Conservation (phyloP, 2,329 filamentous ascomycete genomes). For the Truncatella angustata region DNA sequence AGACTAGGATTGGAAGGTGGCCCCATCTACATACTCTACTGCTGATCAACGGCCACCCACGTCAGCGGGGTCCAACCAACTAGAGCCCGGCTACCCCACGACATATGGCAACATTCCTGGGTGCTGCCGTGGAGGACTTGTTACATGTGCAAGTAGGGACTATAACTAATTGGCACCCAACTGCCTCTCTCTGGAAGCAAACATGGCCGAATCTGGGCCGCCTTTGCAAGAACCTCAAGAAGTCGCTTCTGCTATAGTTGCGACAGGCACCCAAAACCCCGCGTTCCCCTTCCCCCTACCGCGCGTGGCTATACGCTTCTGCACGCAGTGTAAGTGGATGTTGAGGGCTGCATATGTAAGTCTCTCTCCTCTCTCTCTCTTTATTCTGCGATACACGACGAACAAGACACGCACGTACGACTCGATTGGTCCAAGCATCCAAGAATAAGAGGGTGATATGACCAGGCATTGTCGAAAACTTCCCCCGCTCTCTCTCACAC, state of each 20-base stretch:
- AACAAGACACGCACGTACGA: too few relatives aligned
- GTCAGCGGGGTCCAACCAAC: not conserved
- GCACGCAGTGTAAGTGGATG: conserved; percentile 94
- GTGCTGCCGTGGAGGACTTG: too few relatives aligned
- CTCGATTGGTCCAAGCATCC: too few relatives aligned
- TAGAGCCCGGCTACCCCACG: too few relatives aligned
- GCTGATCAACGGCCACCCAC: not conserved
- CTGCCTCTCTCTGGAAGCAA: not conserved
- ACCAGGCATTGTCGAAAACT: not conserved
- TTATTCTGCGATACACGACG: not conserved
- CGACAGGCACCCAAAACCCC: conserved; percentile 15
- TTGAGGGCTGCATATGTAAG: conserved; percentile 79
- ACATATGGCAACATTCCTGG: too few relatives aligned
- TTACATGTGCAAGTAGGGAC: too few relatives aligned
- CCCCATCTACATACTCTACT: not conserved
- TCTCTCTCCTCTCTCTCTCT: conserved; percentile 12
- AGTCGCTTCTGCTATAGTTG: not conserved
- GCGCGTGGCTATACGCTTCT: conserved; percentile 84
- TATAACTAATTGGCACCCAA: too few relatives aligned
- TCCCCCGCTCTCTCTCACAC: not conserved
- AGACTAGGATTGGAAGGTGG: not conserved
- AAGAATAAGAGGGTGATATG: too few relatives aligned
- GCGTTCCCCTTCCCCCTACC: conserved; percentile 49
- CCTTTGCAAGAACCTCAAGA: not conserved
- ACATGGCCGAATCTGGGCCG: conserved; percentile 21